phyloP scores from a whole-genome alignment of 331 rosid species.

The Quercus lobata region DNA sequence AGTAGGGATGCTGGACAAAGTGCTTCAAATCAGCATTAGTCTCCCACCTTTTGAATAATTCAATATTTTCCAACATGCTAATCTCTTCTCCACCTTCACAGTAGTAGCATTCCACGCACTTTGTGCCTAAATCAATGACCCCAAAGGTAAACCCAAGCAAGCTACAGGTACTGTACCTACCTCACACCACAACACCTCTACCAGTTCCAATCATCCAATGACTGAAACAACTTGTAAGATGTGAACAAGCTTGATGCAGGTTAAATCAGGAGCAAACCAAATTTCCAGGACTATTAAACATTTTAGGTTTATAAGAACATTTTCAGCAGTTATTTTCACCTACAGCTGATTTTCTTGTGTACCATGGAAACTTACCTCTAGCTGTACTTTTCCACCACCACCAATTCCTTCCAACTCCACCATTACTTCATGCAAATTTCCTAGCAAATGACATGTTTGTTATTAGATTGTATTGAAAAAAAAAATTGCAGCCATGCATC shows the following conservation, averaged over 20 bases:
- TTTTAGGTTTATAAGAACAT: background rate
- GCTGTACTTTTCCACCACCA: slow-evolving; percentile 82
- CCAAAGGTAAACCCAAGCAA: background rate
- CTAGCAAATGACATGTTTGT: slow-evolving; percentile 42
- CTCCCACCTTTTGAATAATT: background rate
- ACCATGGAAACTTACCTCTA: slow-evolving; percentile 65
- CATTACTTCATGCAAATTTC: slow-evolving; percentile 63
- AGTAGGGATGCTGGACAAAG: background rate
- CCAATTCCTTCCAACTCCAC: slow-evolving; percentile 99
- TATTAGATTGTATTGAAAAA: background rate
- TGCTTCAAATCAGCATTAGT: background rate
- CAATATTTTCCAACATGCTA: background rate
- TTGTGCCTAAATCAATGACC: background rate
- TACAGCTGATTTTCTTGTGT: background rate
- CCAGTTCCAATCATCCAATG: background rate
- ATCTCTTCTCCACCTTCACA: background rate
- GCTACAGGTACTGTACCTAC: background rate
- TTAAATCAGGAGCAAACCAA: background rate
- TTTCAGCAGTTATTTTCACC: background rate
- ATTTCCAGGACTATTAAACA: background rate
- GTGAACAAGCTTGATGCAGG: background rate
- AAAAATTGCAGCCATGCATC: slow-evolving; percentile 5
- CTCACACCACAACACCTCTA: background rate
- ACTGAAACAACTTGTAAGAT: background rate
- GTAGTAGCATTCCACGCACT: background rate